Percentiles rank a stretch among this genome's conserved stretches.
Conservation (phyloP, 176 grass and related monocot genomes). For the Aegilops sharonensis region DNA sequence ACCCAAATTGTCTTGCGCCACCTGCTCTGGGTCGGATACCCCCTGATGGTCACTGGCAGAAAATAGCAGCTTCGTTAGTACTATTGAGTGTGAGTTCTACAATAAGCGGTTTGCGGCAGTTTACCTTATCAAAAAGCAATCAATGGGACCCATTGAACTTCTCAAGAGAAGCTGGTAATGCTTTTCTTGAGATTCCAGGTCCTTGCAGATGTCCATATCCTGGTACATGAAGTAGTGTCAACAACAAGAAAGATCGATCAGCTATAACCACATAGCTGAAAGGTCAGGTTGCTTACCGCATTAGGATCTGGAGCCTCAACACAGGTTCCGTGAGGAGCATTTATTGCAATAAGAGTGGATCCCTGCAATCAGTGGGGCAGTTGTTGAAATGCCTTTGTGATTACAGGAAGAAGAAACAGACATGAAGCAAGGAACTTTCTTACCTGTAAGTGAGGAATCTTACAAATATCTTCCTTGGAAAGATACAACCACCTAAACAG, state of each 20-base stretch:
- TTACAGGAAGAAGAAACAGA: constrained; percentile 29
- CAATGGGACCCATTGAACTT: constrained; percentile 83
- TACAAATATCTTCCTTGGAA: constrained; percentile 71
- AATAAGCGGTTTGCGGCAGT: background rate
- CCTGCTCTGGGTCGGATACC: constrained; percentile 13
- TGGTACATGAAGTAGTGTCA: constrained; percentile 28
- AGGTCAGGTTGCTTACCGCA: constrained; percentile 43
- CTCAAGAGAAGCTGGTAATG: constrained; percentile 75
- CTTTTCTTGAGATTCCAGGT: constrained; percentile 52
- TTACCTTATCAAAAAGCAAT: constrained; percentile 84
- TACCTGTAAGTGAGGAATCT: constrained; percentile 71
- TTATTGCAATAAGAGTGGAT: constrained; percentile 72
- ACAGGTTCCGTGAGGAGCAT: constrained; percentile 85
- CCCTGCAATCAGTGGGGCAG: constrained; percentile 46
- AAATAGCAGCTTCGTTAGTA: background rate
- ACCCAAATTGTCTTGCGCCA: constrained; percentile 10
- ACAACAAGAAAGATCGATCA: constrained; percentile 16
- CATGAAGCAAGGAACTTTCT: background rate
- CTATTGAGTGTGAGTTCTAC: constrained; percentile 17
- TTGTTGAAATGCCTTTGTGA: constrained; percentile 21
- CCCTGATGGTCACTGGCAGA: constrained; percentile 51
- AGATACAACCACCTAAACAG: constrained; percentile 68
- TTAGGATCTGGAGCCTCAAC: constrained; percentile 89
- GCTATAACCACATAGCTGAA: background rate
- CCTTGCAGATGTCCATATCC: constrained; percentile 50